phyloP scores from a whole-genome alignment of 805 yeast genomes.

The Wickerhamomyces chambardii region DNA sequence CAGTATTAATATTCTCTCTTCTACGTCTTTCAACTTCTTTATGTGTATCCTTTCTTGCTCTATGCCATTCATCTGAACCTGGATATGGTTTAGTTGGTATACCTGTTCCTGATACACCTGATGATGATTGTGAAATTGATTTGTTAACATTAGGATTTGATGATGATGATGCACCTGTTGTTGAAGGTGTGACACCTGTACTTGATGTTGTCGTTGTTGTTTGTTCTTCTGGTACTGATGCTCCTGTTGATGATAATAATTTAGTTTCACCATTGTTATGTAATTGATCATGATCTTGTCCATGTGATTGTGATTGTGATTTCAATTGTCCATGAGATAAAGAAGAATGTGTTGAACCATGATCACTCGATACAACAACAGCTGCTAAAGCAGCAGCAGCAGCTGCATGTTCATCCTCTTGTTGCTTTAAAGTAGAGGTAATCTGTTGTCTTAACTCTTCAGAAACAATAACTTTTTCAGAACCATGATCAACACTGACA shows the following conservation, averaged over 20 bases:
- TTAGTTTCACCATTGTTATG: no score
- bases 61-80: conserved; percentile 82
- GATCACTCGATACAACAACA: not conserved
- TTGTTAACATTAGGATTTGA: not conserved
- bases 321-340: no score
- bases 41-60: conserved; percentile 80
- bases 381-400: conserved; percentile 1
- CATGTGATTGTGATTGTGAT: no score
- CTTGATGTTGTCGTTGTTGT: no score
- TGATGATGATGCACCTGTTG: conserved; percentile 7
- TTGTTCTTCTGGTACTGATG: no score
- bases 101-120: no score
- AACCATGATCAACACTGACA: not conserved
- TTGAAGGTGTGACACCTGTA: no score
- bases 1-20: conserved; percentile 79
- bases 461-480: not conserved
- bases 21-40: conserved; percentile 93
- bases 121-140: no score
- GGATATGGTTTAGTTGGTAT: conserved; percentile 44
- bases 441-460: not conserved
- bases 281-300: no score
- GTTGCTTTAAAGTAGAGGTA: not conserved
- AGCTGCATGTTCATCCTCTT: not conserved
- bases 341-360: not conserved
- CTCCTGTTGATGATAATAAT: no score